A percentile compares a stretch with the other conserved stretches of the same genome.
These are phyloP conservation scores for Chrysoporthe austroafricana DNA, from an alignment of 2,329 filamentous ascomycete species.

Conservation along the genomic window DNA sequence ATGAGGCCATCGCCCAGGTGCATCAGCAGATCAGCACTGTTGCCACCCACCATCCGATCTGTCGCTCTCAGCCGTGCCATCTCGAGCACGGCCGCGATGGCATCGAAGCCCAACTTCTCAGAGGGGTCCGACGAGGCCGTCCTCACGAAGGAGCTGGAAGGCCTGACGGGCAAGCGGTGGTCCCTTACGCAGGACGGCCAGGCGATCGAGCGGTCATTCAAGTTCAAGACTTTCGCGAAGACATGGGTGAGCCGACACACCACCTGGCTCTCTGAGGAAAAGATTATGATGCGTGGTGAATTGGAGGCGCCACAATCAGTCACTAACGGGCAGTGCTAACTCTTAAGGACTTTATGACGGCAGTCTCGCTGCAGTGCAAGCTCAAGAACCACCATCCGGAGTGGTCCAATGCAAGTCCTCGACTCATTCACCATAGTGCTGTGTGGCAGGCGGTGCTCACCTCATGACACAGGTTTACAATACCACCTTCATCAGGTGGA, in stretches of 20 bases:
- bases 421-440: background rate
- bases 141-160: constrained; percentile 41
- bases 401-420: constrained; percentile 68
- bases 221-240: constrained; percentile 68
- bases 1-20: background rate
- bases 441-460: background rate
- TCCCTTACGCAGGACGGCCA: constrained; percentile 52
- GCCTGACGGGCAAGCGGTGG: constrained; percentile 51
- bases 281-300: background rate
- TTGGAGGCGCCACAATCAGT: background rate
- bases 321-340: background rate
- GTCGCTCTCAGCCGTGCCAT: constrained; percentile 1
- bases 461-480: constrained; percentile 63
- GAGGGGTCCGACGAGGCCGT: constrained; percentile 48
- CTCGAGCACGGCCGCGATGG: constrained; percentile 14
- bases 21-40: background rate
- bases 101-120: constrained; percentile 42
- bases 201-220: constrained; percentile 63
- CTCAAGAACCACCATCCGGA: constrained; percentile 73
- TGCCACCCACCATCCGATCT: background rate
- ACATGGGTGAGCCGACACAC: constrained; percentile 57
- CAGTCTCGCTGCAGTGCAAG: constrained; percentile 69
- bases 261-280: background rate
- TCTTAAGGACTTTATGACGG: constrained; percentile 74
- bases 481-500: constrained; percentile 72